phyloP scores from a whole-genome alignment of 352 stramenopile genomes.

The Thalassiosira livingstoniorum region DNA sequence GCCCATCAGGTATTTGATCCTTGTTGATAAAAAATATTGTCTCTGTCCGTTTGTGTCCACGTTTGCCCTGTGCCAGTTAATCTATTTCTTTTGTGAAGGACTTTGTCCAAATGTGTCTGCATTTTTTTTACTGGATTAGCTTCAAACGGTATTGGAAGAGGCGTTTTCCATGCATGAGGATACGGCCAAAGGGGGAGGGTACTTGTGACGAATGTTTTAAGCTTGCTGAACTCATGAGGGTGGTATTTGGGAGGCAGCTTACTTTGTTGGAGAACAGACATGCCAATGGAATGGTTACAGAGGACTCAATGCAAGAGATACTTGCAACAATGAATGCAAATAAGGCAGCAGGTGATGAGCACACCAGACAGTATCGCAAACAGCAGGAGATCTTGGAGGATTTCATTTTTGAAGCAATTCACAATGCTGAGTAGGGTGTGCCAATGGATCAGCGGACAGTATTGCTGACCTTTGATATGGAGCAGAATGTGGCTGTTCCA shows the following conservation, averaged over 20 bases:
- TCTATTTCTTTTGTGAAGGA: too few species aligned
- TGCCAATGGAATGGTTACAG: not conserved
- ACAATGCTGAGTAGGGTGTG: not conserved
- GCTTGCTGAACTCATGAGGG: too few species aligned
- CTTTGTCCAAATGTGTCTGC: too few species aligned
- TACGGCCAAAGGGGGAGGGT: not conserved
- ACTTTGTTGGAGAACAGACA: too few species aligned
- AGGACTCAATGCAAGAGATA: not conserved
- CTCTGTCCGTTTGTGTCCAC: too few species aligned
- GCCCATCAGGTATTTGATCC: too few species aligned
- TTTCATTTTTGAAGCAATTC: not conserved
- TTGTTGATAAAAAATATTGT: too few species aligned
- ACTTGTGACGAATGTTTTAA: not conserved
- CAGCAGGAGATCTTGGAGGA: not conserved
- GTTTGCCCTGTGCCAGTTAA: too few species aligned
- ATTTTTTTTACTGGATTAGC: too few species aligned
- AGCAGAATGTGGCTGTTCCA: conserved; percentile 10
- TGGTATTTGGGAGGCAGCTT: too few species aligned
- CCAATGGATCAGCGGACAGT: not conserved
- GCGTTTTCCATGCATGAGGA: not conserved
- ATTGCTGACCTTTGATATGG: not conserved
- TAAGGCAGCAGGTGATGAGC: not conserved
- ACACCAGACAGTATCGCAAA: not conserved
- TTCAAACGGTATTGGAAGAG: not conserved
- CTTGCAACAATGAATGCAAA: not conserved